Percentiles rank a stretch among this genome's conserved stretches.
Conservation (phyloP, 169 alveolate species). For the Eimeria maxima region DNA sequence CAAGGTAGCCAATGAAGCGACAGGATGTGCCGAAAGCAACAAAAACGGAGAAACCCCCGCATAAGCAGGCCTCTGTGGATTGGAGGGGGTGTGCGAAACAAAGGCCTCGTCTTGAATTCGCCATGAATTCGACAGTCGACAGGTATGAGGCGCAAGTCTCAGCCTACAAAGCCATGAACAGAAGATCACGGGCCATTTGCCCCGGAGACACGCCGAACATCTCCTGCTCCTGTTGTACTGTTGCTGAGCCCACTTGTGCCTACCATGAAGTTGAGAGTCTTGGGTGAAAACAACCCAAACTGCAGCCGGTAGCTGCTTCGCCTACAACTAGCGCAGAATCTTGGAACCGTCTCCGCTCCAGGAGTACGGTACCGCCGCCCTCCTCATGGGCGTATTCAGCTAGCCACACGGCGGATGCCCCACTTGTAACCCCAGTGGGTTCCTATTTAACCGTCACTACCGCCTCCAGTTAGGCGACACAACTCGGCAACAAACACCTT, state of each 20-base stretch:
- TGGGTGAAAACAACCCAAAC: conserved; percentile 17
- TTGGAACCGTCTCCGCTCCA: not conserved
- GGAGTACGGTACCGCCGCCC: not conserved
- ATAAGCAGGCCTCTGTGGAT: conserved; percentile 1
- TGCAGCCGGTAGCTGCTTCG: conserved; percentile 70
- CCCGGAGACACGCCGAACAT: conserved; percentile 40
- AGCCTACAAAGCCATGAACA: conserved; percentile 22
- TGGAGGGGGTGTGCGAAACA: conserved; percentile 25
- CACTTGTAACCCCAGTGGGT: not conserved
- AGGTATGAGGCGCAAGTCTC: conserved; percentile 26
- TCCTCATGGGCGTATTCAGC: not conserved
- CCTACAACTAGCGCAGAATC: conserved; percentile 18
- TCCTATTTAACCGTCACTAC: conserved; percentile 30
- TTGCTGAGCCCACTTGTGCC: conserved; percentile 41
- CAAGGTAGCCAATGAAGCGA: conserved; percentile 29
- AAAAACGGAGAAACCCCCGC: conserved; percentile 54
- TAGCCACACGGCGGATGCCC: conserved; percentile 23
- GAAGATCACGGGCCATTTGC: not conserved
- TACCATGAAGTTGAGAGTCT: not conserved
- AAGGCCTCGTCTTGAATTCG: conserved; percentile 23
- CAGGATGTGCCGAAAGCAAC: conserved; percentile 57
- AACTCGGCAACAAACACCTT: conserved; percentile 38
- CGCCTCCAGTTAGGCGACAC: conserved; percentile 40
- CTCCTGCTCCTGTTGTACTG: conserved; percentile 13
- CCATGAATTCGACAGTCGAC: conserved; percentile 9